Evolutionary conservation across 768 basidiomycete species (phyloP).

Genomic region (Guyanaporus albipodus): DNA sequence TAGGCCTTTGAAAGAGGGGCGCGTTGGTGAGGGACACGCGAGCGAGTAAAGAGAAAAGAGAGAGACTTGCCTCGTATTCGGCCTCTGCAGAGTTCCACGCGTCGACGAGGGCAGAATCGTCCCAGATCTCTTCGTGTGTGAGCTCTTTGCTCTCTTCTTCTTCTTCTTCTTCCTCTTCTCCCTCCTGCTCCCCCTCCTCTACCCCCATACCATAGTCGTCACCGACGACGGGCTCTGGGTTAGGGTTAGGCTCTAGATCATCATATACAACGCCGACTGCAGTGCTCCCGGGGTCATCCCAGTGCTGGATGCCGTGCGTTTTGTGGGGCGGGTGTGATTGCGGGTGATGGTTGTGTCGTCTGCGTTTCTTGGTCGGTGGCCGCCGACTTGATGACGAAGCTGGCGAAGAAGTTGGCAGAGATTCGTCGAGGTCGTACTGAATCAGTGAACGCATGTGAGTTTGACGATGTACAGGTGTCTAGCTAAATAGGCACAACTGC

Average conservation of each 20-base stretch:
- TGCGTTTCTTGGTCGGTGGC: slow-evolving; percentile 54
- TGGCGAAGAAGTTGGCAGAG: neutral
- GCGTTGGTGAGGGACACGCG: too few species aligned
- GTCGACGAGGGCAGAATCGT: slow-evolving; percentile 76
- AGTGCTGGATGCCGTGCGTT: slow-evolving; percentile 35
- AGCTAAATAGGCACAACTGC: too few species aligned
- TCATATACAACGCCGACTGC: slow-evolving; percentile 30
- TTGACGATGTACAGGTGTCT: too few species aligned
- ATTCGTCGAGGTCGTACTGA: slow-evolving; percentile 26
- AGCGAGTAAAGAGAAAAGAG: too few species aligned
- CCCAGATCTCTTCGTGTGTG: slow-evolving; percentile 78
- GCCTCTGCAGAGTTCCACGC: slow-evolving; percentile 84
- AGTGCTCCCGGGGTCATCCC: slow-evolving; percentile 38
- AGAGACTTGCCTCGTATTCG: slow-evolving; percentile 58
- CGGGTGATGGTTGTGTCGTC: slow-evolving; percentile 24
- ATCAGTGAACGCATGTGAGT: slow-evolving; percentile 32
- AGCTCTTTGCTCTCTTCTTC: slow-evolving; percentile 58
- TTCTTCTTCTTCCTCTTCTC: slow-evolving; percentile 38
- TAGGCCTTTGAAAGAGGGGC: slow-evolving; percentile 39
- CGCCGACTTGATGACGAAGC: neutral
- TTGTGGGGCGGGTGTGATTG: neutral
- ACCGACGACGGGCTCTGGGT: neutral
- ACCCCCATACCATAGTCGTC: slow-evolving; percentile 23
- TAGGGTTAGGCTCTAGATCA: slow-evolving; percentile 23
- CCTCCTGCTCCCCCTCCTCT: slow-evolving; percentile 18